Conservation (phyloP, 345 rosid species). For the Draba incana region DNA sequence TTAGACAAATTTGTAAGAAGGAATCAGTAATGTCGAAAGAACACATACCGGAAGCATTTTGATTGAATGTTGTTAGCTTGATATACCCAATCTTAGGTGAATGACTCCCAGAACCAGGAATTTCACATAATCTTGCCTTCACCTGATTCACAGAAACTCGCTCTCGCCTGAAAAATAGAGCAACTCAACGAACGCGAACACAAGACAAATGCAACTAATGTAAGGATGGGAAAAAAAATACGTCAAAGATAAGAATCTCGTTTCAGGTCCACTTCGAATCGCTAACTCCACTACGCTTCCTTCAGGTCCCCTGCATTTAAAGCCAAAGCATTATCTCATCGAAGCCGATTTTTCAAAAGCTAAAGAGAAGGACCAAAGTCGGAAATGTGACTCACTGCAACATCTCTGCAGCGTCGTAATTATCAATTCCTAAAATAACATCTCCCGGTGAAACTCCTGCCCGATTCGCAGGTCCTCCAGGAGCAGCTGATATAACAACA, state of each 20-base stretch:
- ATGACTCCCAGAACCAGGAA: constrained; percentile 71
- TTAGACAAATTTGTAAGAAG: constrained; percentile 18
- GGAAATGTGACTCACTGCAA: constrained; percentile 70
- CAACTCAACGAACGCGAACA: neutral
- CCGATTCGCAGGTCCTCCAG: constrained; percentile 88
- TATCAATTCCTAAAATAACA: constrained; percentile 69
- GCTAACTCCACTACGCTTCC: constrained; percentile 86
- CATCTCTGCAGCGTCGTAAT: constrained; percentile 89
- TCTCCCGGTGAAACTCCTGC: constrained; percentile 87
- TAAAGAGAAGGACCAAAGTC: neutral
- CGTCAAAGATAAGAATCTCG: constrained; percentile 70
- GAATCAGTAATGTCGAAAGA: neutral
- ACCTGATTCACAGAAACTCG: constrained; percentile 85
- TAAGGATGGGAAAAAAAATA: constrained; percentile 39
- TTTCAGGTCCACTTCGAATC: constrained; percentile 72
- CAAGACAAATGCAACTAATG: neutral
- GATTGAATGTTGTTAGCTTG: constrained; percentile 80
- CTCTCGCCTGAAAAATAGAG: constrained; percentile 62
- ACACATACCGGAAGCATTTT: constrained; percentile 82
- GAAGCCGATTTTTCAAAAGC: neutral
- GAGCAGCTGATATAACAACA: constrained; percentile 81
- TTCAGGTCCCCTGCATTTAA: constrained; percentile 81
- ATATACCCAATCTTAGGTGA: constrained; percentile 85
- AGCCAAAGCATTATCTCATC: neutral
- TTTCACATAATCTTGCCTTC: constrained; percentile 77